Evolutionary conservation across 148 eudicot genomes (phyloP).

Genomic region (Diospyros kaki): DNA sequence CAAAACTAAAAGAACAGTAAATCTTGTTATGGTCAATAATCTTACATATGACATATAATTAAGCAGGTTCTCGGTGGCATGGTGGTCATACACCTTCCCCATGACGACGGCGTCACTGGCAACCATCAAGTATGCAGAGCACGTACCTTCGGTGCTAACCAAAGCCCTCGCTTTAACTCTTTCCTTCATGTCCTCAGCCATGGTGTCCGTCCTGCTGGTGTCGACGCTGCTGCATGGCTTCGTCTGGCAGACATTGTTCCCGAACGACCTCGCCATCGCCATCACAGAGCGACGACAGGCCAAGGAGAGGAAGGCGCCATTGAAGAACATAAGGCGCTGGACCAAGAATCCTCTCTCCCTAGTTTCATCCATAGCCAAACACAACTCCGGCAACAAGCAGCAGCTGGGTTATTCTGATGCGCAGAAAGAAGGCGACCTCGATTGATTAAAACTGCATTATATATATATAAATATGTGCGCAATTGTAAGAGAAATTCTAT

Average conservation of each 20-base stretch:
- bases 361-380: constrained; percentile 54
- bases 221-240: constrained; percentile 86
- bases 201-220: constrained; percentile 62
- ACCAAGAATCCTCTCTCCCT: constrained; percentile 63
- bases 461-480: too few relatives aligned
- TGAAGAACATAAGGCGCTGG: constrained; percentile 65
- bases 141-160: constrained; percentile 53
- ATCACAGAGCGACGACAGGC: constrained; percentile 54
- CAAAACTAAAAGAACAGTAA: too few relatives aligned
- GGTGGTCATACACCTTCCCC: constrained; percentile 99
- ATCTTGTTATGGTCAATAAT: too few relatives aligned
- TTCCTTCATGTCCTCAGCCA: constrained; percentile 77
- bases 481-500: too few relatives aligned
- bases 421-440: constrained; percentile 19
- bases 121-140: constrained; percentile 83
- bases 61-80: constrained; percentile 87
- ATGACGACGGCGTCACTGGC: constrained; percentile 95
- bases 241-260: constrained; percentile 77
- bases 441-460: not conserved
- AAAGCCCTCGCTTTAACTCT: constrained; percentile 62
- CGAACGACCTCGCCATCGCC: constrained; percentile 96
- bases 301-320: constrained; percentile 45
- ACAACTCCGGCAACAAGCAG: constrained; percentile 30
- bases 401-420: constrained; percentile 2
- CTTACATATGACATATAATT: not conserved